Evolutionary conservation across 306 rosid species (phyloP), one percentile per base, ranked within the genome.

Genomic region (Coriaria nepalensis): DNA sequence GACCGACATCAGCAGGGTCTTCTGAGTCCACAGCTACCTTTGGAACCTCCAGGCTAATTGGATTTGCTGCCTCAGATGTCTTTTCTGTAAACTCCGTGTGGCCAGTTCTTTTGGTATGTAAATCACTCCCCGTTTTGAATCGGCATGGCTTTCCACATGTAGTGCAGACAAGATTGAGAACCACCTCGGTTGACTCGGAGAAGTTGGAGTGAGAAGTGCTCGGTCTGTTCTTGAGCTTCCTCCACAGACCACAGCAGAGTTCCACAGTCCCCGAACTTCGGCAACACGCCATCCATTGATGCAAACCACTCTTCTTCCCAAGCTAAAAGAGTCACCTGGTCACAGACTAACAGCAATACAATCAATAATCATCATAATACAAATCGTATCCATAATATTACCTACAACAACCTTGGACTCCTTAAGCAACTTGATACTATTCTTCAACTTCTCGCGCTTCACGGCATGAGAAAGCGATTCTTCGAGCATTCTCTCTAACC

Each of bases 111-210:
- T 82, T 82, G 11, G 93, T 82, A 63, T 82, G 96, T 73, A 85
- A 75, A 75, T 90, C 98, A 57, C 85, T 85, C 69, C 84, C 97
- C 95, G 97, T 84, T 78, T 84, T 88, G 74, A 95, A 85, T 85
- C 95, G 95, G 82, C 95, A 85, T 0, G 95, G 98, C 64, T 90
- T 85, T 79, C 77, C 85, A 50, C 94, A 81, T 48, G 65, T 11
- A 37, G 87, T 47, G 75, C 98, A 90, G 14, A 90, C 70, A 53
- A 90, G 92, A 70, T 85, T 90, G 67, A 90, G 98, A 55, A 90
- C 92, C 7, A 92, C 69, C 57, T 90, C 92, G 42, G 94, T 81
- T 50, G 95, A 90, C 68, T 85, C 98, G n/a, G 92, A 70, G 81
- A 90, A 90, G 71, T 79, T 85, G 68, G 92, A 79, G 79, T 90